These are phyloP conservation scores for Saccharomyces hybrid DNA, from an alignment of 1,139 yeast species.

Conservation along the genomic window DNA sequence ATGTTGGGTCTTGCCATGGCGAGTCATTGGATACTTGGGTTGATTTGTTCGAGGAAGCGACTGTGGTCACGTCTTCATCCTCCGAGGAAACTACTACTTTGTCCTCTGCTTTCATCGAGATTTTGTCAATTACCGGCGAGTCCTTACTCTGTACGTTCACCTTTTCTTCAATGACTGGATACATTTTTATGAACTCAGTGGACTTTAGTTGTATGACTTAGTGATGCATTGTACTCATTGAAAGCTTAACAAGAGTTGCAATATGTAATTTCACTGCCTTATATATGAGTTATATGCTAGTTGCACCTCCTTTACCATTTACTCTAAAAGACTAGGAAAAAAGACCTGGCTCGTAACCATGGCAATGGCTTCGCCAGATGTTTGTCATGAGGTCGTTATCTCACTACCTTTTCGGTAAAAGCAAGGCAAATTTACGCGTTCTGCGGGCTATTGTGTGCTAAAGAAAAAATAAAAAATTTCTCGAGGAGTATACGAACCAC, in stretches of 20 bases:
- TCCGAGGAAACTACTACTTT: background rate
- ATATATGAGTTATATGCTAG: background rate
- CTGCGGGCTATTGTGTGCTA: background rate
- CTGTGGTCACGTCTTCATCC: background rate
- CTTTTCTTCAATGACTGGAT: background rate
- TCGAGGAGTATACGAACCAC: background rate
- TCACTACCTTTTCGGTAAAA: background rate
- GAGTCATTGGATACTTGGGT: background rate
- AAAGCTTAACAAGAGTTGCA: background rate
- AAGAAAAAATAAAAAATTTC: background rate
- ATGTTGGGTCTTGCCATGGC: conserved; percentile 12
- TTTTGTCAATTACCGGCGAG: background rate
- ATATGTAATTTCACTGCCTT: background rate
- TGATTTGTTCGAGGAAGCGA: background rate
- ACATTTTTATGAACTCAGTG: background rate
- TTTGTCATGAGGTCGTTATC: background rate
- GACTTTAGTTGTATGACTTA: background rate
- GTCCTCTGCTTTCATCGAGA: background rate
- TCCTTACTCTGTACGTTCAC: background rate
- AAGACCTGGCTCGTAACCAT: background rate
- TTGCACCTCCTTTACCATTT: background rate
- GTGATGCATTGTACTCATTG: background rate
- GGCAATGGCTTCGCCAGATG: background rate
- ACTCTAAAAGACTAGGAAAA: background rate
- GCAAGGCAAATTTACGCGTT: background rate